phyloP scores from a whole-genome alignment of 225 moss, liverwort and hornwort species.

The Lunularia cruciata region DNA sequence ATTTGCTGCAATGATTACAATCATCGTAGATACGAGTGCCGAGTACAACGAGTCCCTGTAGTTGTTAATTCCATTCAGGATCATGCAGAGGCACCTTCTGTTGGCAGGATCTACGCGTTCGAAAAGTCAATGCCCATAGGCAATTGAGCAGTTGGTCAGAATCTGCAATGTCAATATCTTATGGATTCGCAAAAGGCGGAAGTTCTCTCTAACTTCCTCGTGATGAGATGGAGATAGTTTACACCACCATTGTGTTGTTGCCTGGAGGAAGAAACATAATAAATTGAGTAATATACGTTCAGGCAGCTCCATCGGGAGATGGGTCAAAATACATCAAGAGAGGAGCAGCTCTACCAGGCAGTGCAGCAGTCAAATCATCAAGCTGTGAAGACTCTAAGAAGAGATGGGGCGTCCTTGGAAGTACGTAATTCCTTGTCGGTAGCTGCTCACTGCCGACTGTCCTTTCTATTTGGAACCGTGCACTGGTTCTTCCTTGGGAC shows the following conservation, averaged over 20 bases:
- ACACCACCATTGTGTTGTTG: not conserved
- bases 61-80: not conserved
- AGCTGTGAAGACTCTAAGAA: slow-evolving; percentile 75
- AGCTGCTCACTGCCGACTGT: too few relatives aligned
- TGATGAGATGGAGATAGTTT: not conserved
- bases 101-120: too few relatives aligned
- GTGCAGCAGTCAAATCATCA: slow-evolving; percentile 68
- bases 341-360: slow-evolving; percentile 89
- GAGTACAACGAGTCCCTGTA: not conserved
- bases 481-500: too few relatives aligned
- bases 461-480: not conserved
- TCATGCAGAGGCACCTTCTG: too few relatives aligned
- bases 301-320: slow-evolving; percentile 45
- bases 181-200: too few relatives aligned
- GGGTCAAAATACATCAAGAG: slow-evolving; percentile 84
- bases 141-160: not conserved
- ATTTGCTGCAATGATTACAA: not conserved
- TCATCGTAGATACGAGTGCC: not conserved
- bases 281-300: not conserved
- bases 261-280: not conserved
- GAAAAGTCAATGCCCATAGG: not conserved
- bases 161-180: too few relatives aligned
- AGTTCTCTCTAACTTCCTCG: too few relatives aligned
- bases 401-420: slow-evolving; percentile 86
- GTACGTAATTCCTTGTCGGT: too few relatives aligned